These are phyloP conservation scores for Colletotrichum sojae DNA, from an alignment of 2,329 filamentous ascomycete genomes.

Conservation along the genomic window DNA sequence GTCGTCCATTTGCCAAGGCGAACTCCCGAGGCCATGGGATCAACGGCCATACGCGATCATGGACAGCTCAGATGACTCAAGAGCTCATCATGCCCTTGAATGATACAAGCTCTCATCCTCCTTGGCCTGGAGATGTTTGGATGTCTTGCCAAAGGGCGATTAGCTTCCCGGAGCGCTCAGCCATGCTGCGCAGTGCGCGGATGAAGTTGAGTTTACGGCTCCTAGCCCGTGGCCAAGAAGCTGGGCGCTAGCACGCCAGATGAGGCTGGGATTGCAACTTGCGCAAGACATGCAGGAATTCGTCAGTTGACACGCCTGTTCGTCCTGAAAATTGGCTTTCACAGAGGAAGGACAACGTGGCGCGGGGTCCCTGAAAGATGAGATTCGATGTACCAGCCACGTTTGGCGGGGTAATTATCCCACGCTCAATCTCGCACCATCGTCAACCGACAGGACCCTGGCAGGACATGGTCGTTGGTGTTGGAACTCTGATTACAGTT, in stretches of 20 bases:
- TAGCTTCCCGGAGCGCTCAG: conserved; percentile 14
- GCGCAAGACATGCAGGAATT: conserved; percentile 12
- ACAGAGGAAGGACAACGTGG: conserved; percentile 15
- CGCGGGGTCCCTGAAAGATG: conserved; percentile 27
- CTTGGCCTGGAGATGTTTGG: neutral
- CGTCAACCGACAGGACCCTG: conserved; percentile 16
- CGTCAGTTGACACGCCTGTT: neutral
- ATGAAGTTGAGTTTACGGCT: conserved; percentile 16
- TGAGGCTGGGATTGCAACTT: conserved; percentile 39
- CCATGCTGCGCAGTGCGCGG: conserved; percentile 16
- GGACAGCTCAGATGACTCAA: neutral
- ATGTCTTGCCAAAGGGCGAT: conserved; percentile 19
- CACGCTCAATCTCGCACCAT: conserved; percentile 9
- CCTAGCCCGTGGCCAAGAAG: conserved; percentile 35
- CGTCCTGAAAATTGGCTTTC: conserved; percentile 10
- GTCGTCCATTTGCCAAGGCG: conserved; percentile 4
- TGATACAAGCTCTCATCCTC: neutral
- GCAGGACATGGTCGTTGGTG: neutral
- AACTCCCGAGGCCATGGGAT: neutral
- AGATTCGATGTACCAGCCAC: conserved; percentile 30
- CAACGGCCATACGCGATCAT: neutral
- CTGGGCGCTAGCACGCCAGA: conserved; percentile 40
- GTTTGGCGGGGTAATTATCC: conserved; percentile 35
- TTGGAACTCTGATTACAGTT: neutral
- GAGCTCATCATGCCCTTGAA: neutral